Evolutionary conservation across 352 stramenopile species (phyloP).

Genomic region (Phytopythium helicoides): DNA sequence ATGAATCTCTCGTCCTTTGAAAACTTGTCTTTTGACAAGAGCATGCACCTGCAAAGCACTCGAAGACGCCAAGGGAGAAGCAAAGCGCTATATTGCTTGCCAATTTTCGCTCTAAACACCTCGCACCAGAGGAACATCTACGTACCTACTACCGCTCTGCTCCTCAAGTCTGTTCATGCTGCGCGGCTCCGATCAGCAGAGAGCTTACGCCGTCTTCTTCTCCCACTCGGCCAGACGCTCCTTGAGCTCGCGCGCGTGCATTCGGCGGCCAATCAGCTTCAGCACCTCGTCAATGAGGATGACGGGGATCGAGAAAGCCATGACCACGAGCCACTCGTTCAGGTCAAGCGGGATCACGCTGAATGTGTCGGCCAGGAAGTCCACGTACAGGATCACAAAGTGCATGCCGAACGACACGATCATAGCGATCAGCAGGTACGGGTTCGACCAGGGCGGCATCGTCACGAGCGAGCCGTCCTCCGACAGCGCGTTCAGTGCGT

Average conservation of each 20-base stretch:
- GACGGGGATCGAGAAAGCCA: conserved; percentile 91
- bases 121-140: too few relatives aligned
- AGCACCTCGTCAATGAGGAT: conserved; percentile 95
- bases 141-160: too few relatives aligned
- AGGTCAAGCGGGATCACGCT: conserved; percentile 90
- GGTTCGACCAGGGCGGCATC: conserved; percentile 93
- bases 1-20: too few relatives aligned
- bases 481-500: conserved; percentile 93
- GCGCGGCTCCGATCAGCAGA: too few relatives aligned
- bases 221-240: conserved; percentile 55
- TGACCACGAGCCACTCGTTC: conserved; percentile 91
- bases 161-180: too few relatives aligned
- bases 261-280: conserved; percentile 90
- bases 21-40: too few relatives aligned
- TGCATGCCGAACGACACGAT: conserved; percentile 92
- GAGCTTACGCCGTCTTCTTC: conserved; percentile 41
- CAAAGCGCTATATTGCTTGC: too few relatives aligned
- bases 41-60: too few relatives aligned
- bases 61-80: too few relatives aligned
- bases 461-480: conserved; percentile 90
- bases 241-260: conserved; percentile 70
- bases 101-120: too few relatives aligned
- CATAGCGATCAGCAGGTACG: conserved; percentile 93
- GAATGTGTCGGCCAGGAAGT: conserved; percentile 92
- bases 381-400: conserved; percentile 94